A percentile compares a stretch with the other conserved stretches of the same genome.
phyloP scores from a whole-genome alignment of 2,329 filamentous ascomycete genomes.

The Pyrenochaeta sp. region DNA sequence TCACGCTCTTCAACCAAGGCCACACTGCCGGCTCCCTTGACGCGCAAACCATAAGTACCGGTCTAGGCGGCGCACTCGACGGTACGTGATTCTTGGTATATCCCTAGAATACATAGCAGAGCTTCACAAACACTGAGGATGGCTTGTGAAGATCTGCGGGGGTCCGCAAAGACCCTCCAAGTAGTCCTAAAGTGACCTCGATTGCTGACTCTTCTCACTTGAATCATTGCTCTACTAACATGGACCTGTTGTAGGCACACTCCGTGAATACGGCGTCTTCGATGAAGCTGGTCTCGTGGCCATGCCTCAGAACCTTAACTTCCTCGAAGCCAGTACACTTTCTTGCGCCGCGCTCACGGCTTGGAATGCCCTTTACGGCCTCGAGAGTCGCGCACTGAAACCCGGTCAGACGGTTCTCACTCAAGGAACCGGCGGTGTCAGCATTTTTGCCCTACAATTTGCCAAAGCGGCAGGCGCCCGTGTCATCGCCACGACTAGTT shows the following conservation, averaged over 20 bases:
- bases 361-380: conserved; percentile 63
- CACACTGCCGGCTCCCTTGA: conserved; percentile 62
- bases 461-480: conserved; percentile 63
- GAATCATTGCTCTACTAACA: neutral
- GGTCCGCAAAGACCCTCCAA: too few relatives aligned
- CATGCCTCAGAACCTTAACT: conserved; percentile 65
- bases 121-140: neutral
- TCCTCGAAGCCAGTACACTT: conserved; percentile 57
- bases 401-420: conserved; percentile 64
- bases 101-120: neutral
- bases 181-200: too few relatives aligned
- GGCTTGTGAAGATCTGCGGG: too few relatives aligned
- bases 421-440: conserved; percentile 76
- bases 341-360: conserved; percentile 56
- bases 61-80: conserved; percentile 73
- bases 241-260: conserved; percentile 54
- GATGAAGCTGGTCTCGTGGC: conserved; percentile 72
- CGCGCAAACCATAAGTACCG: conserved; percentile 54
- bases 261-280: conserved; percentile 74
- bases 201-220: neutral
- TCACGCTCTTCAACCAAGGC: conserved; percentile 69
- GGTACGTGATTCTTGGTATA: conserved; percentile 39
- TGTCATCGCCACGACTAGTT: conserved; percentile 67
- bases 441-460: conserved; percentile 69
- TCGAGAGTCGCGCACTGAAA: conserved; percentile 51